phyloP scores from a whole-genome alignment of 2,329 filamentous ascomycete genomes.

The Dendrostoma leiphaemia region DNA sequence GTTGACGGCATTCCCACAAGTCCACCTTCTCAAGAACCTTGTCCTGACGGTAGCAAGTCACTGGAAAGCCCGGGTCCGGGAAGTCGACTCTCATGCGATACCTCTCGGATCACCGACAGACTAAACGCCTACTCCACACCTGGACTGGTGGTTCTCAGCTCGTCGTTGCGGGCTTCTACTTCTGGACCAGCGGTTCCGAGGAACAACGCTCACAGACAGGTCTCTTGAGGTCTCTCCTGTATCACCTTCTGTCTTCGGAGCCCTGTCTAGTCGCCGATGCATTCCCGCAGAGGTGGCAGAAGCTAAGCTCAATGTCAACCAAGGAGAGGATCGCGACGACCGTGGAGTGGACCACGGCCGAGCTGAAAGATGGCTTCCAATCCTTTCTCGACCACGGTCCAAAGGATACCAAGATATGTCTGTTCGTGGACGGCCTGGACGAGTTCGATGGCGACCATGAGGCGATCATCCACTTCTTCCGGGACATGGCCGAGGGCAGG shows the following conservation, averaged over 20 bases:
- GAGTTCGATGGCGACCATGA: slow-evolving; percentile 27
- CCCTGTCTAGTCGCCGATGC: slow-evolving; percentile 23
- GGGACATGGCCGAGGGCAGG: slow-evolving; percentile 14
- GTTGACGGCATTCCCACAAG: neutral
- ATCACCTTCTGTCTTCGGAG: slow-evolving; percentile 31
- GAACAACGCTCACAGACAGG: slow-evolving; percentile 37
- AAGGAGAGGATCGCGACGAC: slow-evolving; percentile 28
- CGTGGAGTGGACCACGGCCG: slow-evolving; percentile 29
- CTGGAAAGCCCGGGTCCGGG: slow-evolving; percentile 42
- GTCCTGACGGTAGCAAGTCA: slow-evolving; percentile 32
- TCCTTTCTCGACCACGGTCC: slow-evolving; percentile 22
- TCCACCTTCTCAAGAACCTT: neutral
- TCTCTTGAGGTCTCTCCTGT: slow-evolving; percentile 33
- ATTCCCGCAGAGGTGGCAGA: slow-evolving; percentile 30
- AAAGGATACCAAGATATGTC: slow-evolving; percentile 21
- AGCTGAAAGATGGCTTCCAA: slow-evolving; percentile 27
- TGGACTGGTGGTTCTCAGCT: slow-evolving; percentile 29
- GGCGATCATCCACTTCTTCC: slow-evolving; percentile 23
- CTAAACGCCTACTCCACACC: slow-evolving; percentile 13
- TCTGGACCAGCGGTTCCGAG: slow-evolving; percentile 41
- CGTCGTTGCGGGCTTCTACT: slow-evolving; percentile 40
- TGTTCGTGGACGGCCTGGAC: slow-evolving; percentile 27
- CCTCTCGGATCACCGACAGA: slow-evolving; percentile 26
- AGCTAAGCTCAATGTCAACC: slow-evolving; percentile 24
- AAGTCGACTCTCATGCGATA: slow-evolving; percentile 46